Percentiles rank a stretch among this genome's conserved stretches.
Evolutionary conservation across 225 moss, liverwort and hornwort genomes (phyloP).

Genomic region (Physcomitrium patens): DNA sequence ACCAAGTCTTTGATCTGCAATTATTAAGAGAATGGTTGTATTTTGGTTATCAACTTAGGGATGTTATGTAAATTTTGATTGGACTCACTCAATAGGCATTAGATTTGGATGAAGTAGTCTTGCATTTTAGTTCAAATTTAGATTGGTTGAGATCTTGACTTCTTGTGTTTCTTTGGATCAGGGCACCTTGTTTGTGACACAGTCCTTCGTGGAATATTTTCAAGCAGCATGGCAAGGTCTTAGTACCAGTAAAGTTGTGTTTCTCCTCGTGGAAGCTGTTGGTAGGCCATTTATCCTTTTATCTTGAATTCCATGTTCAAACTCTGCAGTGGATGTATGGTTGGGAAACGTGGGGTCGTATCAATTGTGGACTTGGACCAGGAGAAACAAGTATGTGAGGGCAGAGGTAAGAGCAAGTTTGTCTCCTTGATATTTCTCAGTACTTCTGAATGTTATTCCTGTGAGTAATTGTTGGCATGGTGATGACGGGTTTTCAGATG

Average conservation of each 20-base stretch:
- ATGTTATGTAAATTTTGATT: not conserved
- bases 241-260: conserved; percentile 83
- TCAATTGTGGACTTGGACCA: conserved; percentile 1
- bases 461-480: conserved; percentile 18
- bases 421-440: conserved; percentile 12
- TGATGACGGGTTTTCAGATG: conserved; percentile 49
- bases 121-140: not conserved
- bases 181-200: conserved; percentile 78
- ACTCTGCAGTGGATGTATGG: not conserved
- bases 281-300: conserved; percentile 43
- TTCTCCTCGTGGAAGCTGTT: conserved; percentile 94
- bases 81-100: conserved; percentile 6
- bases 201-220: conserved; percentile 74
- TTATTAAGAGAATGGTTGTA: not conserved
- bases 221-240: conserved; percentile 74
- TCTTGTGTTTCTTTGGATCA: conserved; percentile 39
- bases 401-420: not conserved
- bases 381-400: not conserved
- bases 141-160: conserved; percentile 13
- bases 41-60: not conserved
- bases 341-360: not conserved
- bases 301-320: conserved; percentile 1
- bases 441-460: not conserved
- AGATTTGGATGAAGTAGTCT: conserved; percentile 1
- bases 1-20: not conserved